Evolutionary conservation across 2,329 filamentous ascomycete species (phyloP).

Genomic region (Calonectria naviculata): DNA sequence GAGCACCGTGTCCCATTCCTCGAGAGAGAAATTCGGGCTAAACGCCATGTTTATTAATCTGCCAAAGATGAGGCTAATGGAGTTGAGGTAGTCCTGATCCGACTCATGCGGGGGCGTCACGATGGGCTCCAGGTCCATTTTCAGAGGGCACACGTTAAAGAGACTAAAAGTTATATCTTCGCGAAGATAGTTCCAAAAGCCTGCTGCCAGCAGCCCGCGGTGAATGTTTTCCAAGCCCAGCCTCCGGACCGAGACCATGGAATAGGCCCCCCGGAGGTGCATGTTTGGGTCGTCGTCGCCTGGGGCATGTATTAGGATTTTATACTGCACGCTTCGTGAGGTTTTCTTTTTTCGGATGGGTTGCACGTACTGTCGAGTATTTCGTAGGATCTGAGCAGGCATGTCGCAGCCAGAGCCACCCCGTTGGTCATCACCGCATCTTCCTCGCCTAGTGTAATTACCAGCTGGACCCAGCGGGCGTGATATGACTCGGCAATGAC

Average conservation of each 20-base stretch:
- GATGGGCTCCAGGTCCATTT: slow-evolving; percentile 49
- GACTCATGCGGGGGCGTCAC: slow-evolving; percentile 26
- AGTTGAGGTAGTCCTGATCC: slow-evolving; percentile 48
- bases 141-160: slow-evolving; percentile 53
- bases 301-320: slow-evolving; percentile 18
- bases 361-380: slow-evolving; percentile 53
- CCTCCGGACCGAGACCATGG: slow-evolving; percentile 48
- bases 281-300: slow-evolving; percentile 55
- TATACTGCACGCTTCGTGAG: too few species aligned
- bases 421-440: slow-evolving; percentile 47
- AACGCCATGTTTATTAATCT: slow-evolving; percentile 55
- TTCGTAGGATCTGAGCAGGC: slow-evolving; percentile 60
- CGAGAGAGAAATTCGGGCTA: not conserved
- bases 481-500: slow-evolving; percentile 53
- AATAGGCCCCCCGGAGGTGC: slow-evolving; percentile 59
- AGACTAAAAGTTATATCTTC: slow-evolving; percentile 67
- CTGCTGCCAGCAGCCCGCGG: slow-evolving; percentile 49
- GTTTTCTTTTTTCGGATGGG: not conserved
- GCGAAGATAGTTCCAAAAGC: slow-evolving; percentile 63
- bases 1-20: slow-evolving; percentile 36
- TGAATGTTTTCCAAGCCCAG: slow-evolving; percentile 33
- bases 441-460: slow-evolving; percentile 50
- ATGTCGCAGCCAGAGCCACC: slow-evolving; percentile 57
- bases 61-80: slow-evolving; percentile 54
- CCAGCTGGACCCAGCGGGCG: slow-evolving; percentile 48